These are phyloP conservation scores for Pythium coloratum DNA, from an alignment of 352 stramenopile species.

Conservation along the genomic window DNA sequence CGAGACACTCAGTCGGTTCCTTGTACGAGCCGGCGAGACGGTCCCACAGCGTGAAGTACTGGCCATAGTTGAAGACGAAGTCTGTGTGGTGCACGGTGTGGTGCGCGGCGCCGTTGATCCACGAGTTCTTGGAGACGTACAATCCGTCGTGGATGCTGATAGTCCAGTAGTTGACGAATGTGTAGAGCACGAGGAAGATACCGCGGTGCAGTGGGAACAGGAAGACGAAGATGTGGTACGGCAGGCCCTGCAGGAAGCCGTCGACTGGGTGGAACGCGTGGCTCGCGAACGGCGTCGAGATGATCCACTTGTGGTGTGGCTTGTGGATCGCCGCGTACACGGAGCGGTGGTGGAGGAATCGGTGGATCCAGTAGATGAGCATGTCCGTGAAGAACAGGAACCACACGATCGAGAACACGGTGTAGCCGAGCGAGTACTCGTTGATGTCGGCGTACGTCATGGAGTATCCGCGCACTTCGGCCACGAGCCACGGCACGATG, in stretches of 20 bases:
- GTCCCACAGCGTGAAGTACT: conserved; percentile 82
- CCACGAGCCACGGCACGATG: conserved; percentile 63
- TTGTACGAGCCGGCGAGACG: conserved; percentile 63
- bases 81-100: conserved; percentile 66
- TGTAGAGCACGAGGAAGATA: conserved; percentile 59
- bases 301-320: conserved; percentile 76
- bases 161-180: conserved; percentile 74
- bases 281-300: conserved; percentile 66
- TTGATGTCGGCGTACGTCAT: conserved; percentile 49
- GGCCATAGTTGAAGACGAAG: conserved; percentile 76
- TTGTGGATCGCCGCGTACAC: conserved; percentile 74
- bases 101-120: conserved; percentile 64
- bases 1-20: conserved; percentile 28
- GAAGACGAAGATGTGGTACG: conserved; percentile 72
- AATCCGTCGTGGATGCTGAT: conserved; percentile 77
- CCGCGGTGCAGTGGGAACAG: conserved; percentile 62
- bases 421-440: conserved; percentile 47
- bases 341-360: conserved; percentile 61
- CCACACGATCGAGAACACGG: conserved; percentile 42
- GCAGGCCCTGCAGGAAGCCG: conserved; percentile 64
- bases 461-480: conserved; percentile 56
- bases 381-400: conserved; percentile 79
- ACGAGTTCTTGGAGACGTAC: conserved; percentile 55
- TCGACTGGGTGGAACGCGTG: conserved; percentile 77
- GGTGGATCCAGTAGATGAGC: conserved; percentile 84